Evolutionary conservation across 805 yeast genomes (phyloP).

Genomic region (Pichia ethanolica): DNA sequence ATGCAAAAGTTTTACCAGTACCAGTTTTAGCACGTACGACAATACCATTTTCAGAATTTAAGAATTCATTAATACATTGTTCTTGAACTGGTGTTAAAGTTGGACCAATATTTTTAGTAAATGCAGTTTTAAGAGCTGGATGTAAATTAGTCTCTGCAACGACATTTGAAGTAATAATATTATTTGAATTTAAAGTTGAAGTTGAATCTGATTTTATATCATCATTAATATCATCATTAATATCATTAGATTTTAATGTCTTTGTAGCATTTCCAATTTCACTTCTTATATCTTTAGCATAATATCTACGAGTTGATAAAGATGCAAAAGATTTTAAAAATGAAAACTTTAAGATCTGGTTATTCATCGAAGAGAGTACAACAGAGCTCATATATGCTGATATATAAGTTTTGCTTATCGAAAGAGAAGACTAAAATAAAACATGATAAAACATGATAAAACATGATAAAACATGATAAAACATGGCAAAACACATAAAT

Average conservation of each 20-base stretch:
- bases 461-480: no score
- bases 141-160: slow-evolving; percentile 24
- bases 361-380: not conserved
- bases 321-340: not conserved
- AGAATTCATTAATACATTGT: slow-evolving; percentile 49
- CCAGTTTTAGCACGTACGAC: slow-evolving; percentile 92
- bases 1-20: slow-evolving; percentile 90
- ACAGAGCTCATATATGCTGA: not conserved
- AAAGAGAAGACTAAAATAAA: no score
- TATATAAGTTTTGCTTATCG: no score
- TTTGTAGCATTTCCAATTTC: not conserved
- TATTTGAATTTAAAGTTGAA: not conserved
- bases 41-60: slow-evolving; percentile 48
- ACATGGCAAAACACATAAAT: no score
- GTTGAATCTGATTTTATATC: not conserved
- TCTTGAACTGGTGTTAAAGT: slow-evolving; percentile 66
- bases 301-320: not conserved
- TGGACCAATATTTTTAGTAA: slow-evolving; percentile 34
- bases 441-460: no score
- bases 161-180: slow-evolving; percentile 9
- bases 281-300: not conserved
- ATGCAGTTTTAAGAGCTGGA: slow-evolving; percentile 21
- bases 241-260: no score
- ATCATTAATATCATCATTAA: no score
- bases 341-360: no score